phyloP scores from a whole-genome alignment of 768 basidiomycete genomes.

The Termitomyces sp. region DNA sequence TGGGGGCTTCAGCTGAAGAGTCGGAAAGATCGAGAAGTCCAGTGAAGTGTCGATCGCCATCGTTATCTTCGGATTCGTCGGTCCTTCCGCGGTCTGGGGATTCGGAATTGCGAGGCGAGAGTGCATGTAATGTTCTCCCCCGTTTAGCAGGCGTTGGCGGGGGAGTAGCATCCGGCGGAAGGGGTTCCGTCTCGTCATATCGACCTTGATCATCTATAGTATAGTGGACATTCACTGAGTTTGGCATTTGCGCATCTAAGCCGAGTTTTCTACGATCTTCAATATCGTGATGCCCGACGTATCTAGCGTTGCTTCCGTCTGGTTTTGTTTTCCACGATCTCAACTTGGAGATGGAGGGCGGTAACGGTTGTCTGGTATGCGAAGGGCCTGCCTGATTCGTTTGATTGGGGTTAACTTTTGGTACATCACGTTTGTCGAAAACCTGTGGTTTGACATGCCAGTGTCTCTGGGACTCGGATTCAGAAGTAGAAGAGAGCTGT shows the following conservation, averaged over 20 bases:
- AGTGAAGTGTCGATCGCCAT: not conserved
- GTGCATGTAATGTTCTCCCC: not conserved
- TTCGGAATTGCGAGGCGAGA: too few relatives aligned
- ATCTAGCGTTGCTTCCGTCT: not conserved
- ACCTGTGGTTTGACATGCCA: not conserved
- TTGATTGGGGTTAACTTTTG: not conserved
- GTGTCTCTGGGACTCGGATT: not conserved
- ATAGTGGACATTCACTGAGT: not conserved
- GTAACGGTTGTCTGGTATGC: too few relatives aligned
- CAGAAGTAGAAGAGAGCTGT: not conserved
- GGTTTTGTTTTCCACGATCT: not conserved
- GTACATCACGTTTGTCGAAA: too few relatives aligned
- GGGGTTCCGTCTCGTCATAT: conserved; percentile 3
- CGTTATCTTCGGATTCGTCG: not conserved
- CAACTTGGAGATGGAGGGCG: too few relatives aligned
- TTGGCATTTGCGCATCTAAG: not conserved
- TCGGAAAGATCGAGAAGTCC: not conserved
- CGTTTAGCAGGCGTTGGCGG: not conserved
- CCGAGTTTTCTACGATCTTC: not conserved
- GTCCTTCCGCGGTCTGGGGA: not conserved
- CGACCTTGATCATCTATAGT: not conserved
- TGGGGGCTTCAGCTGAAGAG: not conserved
- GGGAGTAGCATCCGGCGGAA: not conserved
- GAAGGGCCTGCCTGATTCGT: not conserved
- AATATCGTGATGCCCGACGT: not conserved